phyloP scores from a whole-genome alignment of 169 alveolate species.

The Cryptosporidium ryanae region DNA sequence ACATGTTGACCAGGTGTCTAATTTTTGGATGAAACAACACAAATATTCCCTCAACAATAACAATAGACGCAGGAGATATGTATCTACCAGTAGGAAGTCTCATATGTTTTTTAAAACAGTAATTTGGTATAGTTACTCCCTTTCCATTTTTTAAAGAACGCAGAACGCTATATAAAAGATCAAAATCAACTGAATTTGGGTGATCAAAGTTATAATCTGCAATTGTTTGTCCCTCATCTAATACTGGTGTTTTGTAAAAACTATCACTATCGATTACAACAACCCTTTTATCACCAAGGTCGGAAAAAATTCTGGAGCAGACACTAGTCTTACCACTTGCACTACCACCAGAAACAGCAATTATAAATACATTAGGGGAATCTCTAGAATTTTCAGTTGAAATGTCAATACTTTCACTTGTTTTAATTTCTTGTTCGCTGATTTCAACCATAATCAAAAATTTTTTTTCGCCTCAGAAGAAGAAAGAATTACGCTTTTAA shows the following conservation, averaged over 20 bases:
- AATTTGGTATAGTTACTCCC: constrained; percentile 80
- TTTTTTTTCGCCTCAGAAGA: too few relatives aligned
- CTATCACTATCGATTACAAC: constrained; percentile 80
- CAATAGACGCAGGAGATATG: constrained; percentile 79
- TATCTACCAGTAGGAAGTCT: constrained; percentile 74
- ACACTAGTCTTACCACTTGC: constrained; percentile 87
- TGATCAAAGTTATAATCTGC: constrained; percentile 86
- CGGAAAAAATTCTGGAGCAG: constrained; percentile 74
- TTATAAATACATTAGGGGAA: constrained; percentile 60
- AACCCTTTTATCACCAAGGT: constrained; percentile 74
- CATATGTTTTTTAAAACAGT: constrained; percentile 79
- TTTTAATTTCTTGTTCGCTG: too few relatives aligned
- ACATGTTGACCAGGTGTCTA: constrained; percentile 82
- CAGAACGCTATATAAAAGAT: constrained; percentile 73
- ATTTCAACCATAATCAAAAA: too few relatives aligned
- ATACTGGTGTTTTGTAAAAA: constrained; percentile 81
- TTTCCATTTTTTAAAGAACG: constrained; percentile 73
- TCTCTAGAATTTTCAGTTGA: not conserved
- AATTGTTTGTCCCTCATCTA: constrained; percentile 80
- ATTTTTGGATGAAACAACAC: constrained; percentile 83
- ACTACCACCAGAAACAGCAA: constrained; percentile 87
- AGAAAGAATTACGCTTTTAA: too few relatives aligned
- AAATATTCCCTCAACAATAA: constrained; percentile 87
- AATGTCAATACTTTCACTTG: constrained; percentile 1
- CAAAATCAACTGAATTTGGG: constrained; percentile 87